phyloP scores from a whole-genome alignment of 805 yeast species.

The Yarrowia phangngaensis region DNA sequence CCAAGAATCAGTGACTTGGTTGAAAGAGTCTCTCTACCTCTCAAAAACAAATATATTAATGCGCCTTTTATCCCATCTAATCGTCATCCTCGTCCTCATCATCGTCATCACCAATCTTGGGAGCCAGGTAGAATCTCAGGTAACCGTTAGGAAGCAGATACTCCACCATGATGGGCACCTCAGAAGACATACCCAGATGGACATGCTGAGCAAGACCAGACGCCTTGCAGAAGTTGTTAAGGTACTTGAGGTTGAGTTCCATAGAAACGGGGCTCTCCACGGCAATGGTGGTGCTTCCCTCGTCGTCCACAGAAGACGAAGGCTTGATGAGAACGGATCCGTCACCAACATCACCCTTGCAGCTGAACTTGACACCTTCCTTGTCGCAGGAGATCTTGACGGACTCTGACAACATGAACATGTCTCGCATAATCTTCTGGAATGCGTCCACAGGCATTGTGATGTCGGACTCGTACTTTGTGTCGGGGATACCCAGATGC shows the following conservation, averaged over 20 bases:
- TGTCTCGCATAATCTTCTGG: constrained; percentile 83
- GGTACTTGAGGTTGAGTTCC: constrained; percentile 87
- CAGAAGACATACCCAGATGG: constrained; percentile 80
- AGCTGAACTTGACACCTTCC: constrained; percentile 82
- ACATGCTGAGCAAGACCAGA: constrained; percentile 71
- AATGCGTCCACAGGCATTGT: constrained; percentile 86
- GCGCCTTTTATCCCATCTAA: not conserved
- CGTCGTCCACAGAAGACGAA: constrained; percentile 67
- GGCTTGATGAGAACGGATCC: constrained; percentile 88
- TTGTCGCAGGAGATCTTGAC: constrained; percentile 81
- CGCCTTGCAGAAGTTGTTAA: constrained; percentile 88
- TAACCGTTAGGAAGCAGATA: constrained; percentile 88
- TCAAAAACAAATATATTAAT: too few relatives aligned
- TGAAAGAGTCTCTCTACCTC: too few relatives aligned
- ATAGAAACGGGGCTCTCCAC: constrained; percentile 82
- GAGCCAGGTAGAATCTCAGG: constrained; percentile 93
- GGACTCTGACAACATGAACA: constrained; percentile 82
- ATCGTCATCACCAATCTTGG: constrained; percentile 92
- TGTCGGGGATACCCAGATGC: constrained; percentile 86
- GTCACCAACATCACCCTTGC: constrained; percentile 88
- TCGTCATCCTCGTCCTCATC: constrained; percentile 26
- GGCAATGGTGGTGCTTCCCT: constrained; percentile 63
- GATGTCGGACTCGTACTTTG: constrained; percentile 82
- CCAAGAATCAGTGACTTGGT: too few relatives aligned
- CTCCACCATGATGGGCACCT: constrained; percentile 91